Evolutionary conservation across 306 rosid species (phyloP).

Genomic region (Carpinus fangiana): DNA sequence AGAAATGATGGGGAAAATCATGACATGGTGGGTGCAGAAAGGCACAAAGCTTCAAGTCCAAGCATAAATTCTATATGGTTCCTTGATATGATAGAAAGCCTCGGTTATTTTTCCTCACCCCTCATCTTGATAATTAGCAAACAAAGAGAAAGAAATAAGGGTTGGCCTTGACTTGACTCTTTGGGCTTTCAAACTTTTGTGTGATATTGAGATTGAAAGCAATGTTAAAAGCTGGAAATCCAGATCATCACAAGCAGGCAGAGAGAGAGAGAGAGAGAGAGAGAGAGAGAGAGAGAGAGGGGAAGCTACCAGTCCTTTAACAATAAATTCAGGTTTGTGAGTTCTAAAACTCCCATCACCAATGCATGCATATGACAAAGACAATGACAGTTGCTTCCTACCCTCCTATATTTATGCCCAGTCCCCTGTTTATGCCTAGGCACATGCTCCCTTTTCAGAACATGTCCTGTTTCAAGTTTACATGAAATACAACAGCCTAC

Average conservation of each 20-base stretch:
- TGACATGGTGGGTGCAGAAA: background rate
- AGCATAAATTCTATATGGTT: background rate
- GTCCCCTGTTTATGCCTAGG: constrained; percentile 57
- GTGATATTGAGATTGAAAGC: constrained; percentile 37
- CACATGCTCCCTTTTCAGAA: constrained; percentile 69
- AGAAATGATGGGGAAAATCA: constrained; percentile 23
- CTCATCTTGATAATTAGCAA: background rate
- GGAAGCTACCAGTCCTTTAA: constrained; percentile 25
- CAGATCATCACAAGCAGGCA: constrained; percentile 40
- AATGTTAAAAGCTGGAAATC: constrained; percentile 35
- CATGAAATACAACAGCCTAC: constrained; percentile 39
- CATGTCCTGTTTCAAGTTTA: constrained; percentile 67
- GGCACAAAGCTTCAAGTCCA: background rate
- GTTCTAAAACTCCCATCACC: constrained; percentile 44
- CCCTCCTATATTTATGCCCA: constrained; percentile 56
- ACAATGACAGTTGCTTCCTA: constrained; percentile 76
- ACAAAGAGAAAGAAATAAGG: background rate
- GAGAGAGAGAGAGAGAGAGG: constrained; percentile 26
- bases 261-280: constrained; percentile 24
- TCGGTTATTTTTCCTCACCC: background rate
- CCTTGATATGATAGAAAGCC: background rate
- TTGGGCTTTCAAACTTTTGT: constrained; percentile 26
- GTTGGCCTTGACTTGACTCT: background rate
- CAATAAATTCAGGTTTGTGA: constrained; percentile 75
- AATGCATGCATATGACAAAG: constrained; percentile 56